Conservation (phyloP, 139 green algal species). For the Limnomonas spitsbergensis region DNA sequence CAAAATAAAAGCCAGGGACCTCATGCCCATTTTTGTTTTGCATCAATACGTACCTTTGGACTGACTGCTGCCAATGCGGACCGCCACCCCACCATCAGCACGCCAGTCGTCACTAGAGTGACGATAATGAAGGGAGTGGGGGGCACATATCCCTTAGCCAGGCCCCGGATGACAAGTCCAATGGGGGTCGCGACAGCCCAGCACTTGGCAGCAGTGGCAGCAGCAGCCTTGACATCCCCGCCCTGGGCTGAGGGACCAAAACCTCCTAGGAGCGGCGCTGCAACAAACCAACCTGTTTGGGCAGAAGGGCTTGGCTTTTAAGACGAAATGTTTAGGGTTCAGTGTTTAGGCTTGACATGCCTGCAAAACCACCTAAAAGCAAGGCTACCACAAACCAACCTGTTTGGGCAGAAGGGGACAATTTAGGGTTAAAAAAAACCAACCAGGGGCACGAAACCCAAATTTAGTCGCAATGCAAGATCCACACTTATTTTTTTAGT, state of each 20-base stretch:
- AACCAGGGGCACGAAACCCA: too few relatives aligned
- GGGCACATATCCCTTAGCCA: conserved; percentile 63
- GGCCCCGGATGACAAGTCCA: conserved; percentile 55
- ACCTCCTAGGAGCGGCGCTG: conserved; percentile 46
- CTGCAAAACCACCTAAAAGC: too few relatives aligned
- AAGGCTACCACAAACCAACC: too few relatives aligned
- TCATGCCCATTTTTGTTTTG: not conserved
- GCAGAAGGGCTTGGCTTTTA: too few relatives aligned
- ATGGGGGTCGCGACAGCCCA: conserved; percentile 67
- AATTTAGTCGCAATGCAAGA: too few relatives aligned
- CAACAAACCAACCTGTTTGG: conserved; percentile 44
- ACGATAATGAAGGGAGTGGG: conserved; percentile 71
- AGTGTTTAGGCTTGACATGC: too few relatives aligned
- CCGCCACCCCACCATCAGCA: conserved; percentile 68
- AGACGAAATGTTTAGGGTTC: too few relatives aligned
- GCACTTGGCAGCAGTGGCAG: conserved; percentile 56
- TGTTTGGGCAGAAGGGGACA: too few relatives aligned
- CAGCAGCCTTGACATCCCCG: conserved; percentile 37
- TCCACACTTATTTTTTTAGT: too few relatives aligned
- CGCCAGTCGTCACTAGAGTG: conserved; percentile 50
- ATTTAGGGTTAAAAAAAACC: too few relatives aligned
- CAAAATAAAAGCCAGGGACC: not conserved
- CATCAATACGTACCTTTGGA: conserved; percentile 9
- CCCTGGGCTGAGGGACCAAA: conserved; percentile 54
- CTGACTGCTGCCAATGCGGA: not conserved